Base-by-base conservation (phyloP, 1,139 yeast species). In the Blastobotrys aristatus region DNA sequence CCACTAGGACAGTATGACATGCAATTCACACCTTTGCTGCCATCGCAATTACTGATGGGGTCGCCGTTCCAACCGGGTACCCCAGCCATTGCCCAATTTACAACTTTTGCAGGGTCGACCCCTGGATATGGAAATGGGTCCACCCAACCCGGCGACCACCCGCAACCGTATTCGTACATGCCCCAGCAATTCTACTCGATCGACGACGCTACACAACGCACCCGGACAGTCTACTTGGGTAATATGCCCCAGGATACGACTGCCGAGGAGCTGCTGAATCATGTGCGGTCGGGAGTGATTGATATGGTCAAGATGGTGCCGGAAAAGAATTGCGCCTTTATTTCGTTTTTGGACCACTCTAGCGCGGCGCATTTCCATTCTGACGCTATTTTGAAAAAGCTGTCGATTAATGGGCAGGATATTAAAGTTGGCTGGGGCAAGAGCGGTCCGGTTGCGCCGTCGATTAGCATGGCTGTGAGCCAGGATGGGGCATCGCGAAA, bases 401-500 rank as follows among this genome's bases (percentile, higher is more conserved):
- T 69, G 66, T 44, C 71, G 57, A 49, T 80, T 72, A 41, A 71
- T 48, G 77, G 75, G 18, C 72, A 74, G 24, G 67, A 69, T 6
- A 60, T 80, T 43, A 64, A 68, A 42, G 72, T 88, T 34, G 82
- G 84, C 21, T 85, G 94, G 81, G 86, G 87, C 8, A 73, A 76
- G 44, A 78, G 85, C 41, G 71, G 79, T 29, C 76, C 84, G 10
- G 75, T 88, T 27, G 76, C 82, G 44, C 82, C 89, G 1, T 75
- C 82, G 3, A 86, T 90, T 7, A 71, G 79, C 54, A 76, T 79
- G 50, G 85, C 92, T 18, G 86, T 90, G 43, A 82, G 82, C 56
- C 79, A 84, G 55, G 90, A 88, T 56, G 89, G 90, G 33, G 97
- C 97, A 8, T 86, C 97, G 4, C 77, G 97, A 68, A 86, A 87